Evolutionary conservation across 163 green algal species (phyloP).

Genomic region (Volvox carteri): DNA sequence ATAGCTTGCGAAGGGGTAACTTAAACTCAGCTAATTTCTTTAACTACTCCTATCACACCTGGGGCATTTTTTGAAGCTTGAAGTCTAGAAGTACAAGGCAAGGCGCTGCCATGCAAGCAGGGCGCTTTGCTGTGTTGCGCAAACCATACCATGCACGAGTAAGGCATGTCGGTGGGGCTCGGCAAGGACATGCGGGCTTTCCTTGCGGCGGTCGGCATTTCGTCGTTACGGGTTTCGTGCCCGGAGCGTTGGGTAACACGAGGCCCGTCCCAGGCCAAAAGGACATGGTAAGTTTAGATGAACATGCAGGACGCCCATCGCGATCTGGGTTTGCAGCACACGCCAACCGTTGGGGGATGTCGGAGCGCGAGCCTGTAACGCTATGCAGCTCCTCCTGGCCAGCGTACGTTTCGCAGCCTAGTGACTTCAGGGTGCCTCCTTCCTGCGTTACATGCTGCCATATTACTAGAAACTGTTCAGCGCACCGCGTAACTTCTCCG

Average conservation of each 20-base stretch:
- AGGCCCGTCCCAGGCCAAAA: background rate
- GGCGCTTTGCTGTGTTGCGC: background rate
- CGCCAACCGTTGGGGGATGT: no score
- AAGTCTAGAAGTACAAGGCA: background rate
- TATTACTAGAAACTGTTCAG: background rate
- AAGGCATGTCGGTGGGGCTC: background rate
- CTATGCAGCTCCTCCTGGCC: background rate
- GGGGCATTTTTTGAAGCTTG: no score
- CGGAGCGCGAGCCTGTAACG: background rate
- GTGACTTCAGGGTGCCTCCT: background rate
- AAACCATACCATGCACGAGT: background rate
- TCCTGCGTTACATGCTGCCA: background rate
- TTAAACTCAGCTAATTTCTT: no score
- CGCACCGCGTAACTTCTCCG: background rate
- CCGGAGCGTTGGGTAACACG: background rate
- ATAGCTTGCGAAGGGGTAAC: no score
- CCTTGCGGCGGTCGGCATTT: background rate
- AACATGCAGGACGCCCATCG: background rate
- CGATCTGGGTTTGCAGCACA: background rate
- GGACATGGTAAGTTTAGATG: background rate
- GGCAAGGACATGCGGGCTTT: background rate
- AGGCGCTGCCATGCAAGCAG: background rate
- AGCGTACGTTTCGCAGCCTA: background rate
- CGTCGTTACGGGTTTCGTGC: slow-evolving; percentile 13
- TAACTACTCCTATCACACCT: no score